These are phyloP conservation scores for Suhomyces maxii DNA, from an alignment of 1,139 yeast genomes.

Conservation along the genomic window DNA sequence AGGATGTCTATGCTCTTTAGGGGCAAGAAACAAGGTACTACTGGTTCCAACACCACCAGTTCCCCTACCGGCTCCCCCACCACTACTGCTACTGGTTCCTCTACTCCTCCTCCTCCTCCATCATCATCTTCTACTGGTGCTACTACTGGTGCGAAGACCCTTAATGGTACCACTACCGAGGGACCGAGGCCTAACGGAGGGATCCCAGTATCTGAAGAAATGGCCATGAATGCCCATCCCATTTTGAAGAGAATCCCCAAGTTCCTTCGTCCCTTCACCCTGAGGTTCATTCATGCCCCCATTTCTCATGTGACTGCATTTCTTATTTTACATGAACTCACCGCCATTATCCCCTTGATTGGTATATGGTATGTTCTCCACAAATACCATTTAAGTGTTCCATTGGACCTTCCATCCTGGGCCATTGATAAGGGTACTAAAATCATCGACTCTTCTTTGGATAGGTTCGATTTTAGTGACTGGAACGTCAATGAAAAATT, in stretches of 20 bases:
- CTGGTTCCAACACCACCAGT: too few species aligned
- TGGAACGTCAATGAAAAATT: constrained; percentile 54
- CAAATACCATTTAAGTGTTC: constrained; percentile 41
- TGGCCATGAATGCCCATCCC: constrained; percentile 22
- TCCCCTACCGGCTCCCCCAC: too few species aligned
- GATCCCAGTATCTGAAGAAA: neutral
- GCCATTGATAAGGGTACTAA: constrained; percentile 61
- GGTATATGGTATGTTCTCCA: constrained; percentile 76
- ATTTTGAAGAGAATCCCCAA: constrained; percentile 46
- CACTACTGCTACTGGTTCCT: too few species aligned
- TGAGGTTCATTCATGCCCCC: constrained; percentile 58
- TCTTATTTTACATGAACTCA: constrained; percentile 75
- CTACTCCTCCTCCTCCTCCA: too few species aligned
- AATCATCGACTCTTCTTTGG: constrained; percentile 51
- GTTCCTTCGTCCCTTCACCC: constrained; percentile 51
- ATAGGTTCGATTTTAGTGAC: constrained; percentile 32
- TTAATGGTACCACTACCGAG: neutral
- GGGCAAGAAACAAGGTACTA: too few species aligned
- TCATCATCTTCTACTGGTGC: neutral
- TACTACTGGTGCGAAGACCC: neutral
- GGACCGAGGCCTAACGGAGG: neutral
- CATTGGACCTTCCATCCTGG: constrained; percentile 66
- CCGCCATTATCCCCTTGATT: constrained; percentile 79
- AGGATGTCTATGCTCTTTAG: too few species aligned
- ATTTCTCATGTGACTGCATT: constrained; percentile 72